A percentile compares a stretch with the other conserved stretches of the same genome.
Evolutionary conservation across 345 rosid genomes (phyloP).

Genomic region (Trapa incisa): DNA sequence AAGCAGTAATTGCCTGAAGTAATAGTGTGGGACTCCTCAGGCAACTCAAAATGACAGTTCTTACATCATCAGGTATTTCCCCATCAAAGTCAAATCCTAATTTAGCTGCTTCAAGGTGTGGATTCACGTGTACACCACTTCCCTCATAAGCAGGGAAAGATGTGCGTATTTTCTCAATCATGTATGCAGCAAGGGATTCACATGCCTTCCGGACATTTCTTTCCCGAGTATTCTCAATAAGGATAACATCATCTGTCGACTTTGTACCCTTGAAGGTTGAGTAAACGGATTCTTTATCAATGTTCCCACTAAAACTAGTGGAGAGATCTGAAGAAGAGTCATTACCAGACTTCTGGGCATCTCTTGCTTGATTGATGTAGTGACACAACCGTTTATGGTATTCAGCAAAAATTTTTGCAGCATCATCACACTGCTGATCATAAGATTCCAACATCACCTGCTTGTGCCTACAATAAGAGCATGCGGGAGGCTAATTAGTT

Average conservation of each 20-base stretch:
- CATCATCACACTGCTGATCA: slow-evolving; percentile 90
- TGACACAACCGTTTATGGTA: slow-evolving; percentile 67
- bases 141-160: slow-evolving; percentile 96
- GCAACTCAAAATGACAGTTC: slow-evolving; percentile 43
- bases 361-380: slow-evolving; percentile 79
- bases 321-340: slow-evolving; percentile 44
- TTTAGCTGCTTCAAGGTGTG: slow-evolving; percentile 64
- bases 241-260: slow-evolving; percentile 69
- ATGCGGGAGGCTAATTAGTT: neutral
- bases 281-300: slow-evolving; percentile 71
- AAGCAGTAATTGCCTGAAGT: slow-evolving; percentile 64
- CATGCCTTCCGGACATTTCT: slow-evolving; percentile 75
- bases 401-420: slow-evolving; percentile 77
- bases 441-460: slow-evolving; percentile 80
- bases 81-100: slow-evolving; percentile 77
- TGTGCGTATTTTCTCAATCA: slow-evolving; percentile 51
- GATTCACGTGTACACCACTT: slow-evolving; percentile 58
- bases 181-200: slow-evolving; percentile 60
- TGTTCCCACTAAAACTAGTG: slow-evolving; percentile 31
- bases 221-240: slow-evolving; percentile 69
- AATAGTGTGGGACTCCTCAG: slow-evolving; percentile 67
- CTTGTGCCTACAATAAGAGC: slow-evolving; percentile 49
- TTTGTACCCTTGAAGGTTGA: slow-evolving; percentile 77
- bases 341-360: slow-evolving; percentile 48
- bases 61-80: slow-evolving; percentile 65